A percentile compares a stretch with the other conserved stretches of the same genome.
Conservation (phyloP, 2,329 filamentous ascomycete species). For the Aspergillus japonicus region DNA sequence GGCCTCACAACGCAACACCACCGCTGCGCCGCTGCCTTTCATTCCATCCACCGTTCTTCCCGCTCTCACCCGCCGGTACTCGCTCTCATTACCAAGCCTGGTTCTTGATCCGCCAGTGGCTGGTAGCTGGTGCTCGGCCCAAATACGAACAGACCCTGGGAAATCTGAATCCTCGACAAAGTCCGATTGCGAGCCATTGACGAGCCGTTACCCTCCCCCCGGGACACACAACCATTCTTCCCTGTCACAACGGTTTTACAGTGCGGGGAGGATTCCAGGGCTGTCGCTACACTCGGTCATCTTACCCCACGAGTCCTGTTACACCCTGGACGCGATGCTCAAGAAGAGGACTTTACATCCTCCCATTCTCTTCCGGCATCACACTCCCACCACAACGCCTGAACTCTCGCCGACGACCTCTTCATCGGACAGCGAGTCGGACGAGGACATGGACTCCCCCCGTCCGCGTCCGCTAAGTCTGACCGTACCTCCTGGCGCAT, state of each 20-base stretch:
- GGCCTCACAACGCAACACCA: constrained; percentile 3
- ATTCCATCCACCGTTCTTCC: constrained; percentile 6
- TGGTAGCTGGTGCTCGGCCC: not conserved
- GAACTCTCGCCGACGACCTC: constrained; percentile 44
- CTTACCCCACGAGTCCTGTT: constrained; percentile 18
- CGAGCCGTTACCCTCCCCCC: not conserved
- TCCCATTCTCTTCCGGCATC: constrained; percentile 37
- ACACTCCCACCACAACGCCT: constrained; percentile 46
- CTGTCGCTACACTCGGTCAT: constrained; percentile 15
- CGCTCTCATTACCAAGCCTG: constrained; percentile 5
- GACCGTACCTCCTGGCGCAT: constrained; percentile 39
- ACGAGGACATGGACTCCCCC: constrained; percentile 45
- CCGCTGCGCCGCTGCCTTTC: not conserved
- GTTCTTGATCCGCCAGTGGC: constrained; percentile 12
- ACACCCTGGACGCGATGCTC: constrained; percentile 39
- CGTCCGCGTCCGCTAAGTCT: constrained; percentile 47
- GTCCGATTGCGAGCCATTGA: not conserved
- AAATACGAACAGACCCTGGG: not conserved
- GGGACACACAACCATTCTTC: not conserved
- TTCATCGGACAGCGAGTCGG: constrained; percentile 44
- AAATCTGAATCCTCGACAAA: not conserved
- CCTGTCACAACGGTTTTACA: constrained; percentile 10
- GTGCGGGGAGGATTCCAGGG: constrained; percentile 12
- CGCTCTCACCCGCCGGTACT: constrained; percentile 16
- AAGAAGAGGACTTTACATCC: constrained; percentile 37